Base-by-base conservation (phyloP, 1,284 basidiomycete genomes). In the Naganishia cerealis region DNA sequence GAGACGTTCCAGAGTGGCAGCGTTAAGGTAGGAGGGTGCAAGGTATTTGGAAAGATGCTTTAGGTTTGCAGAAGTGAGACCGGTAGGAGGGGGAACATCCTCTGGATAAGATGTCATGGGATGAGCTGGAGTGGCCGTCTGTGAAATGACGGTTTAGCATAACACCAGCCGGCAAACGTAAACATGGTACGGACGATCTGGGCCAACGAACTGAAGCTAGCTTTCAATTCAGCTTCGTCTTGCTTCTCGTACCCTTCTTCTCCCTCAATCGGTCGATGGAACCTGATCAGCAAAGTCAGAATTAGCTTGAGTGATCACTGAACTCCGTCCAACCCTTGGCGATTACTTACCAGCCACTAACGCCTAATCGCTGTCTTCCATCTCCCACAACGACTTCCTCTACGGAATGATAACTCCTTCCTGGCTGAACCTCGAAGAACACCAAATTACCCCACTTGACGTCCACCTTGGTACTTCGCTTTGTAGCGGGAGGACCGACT, bases 401-500 rank as follows among this genome's bases (percentile, higher is more conserved):
- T 8, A 99, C 95, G 0, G 93, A 91, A 80, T 99, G 95, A 83
- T 98, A 98, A 75, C 93, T 97, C 78, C 86, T 85, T 0, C 95
- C 81, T 2, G 86, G 86, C 73, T 85, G 84, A 46, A 82, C 93
- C 77, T 92, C 90, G 79, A 99, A 99, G 80, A 98, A 93, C 50
- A 96, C 87, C 76, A 97, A 94, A 74, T 98, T 94, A 76, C 97
- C 96, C 93, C 94, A 98, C 73, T 88, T 88, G 15, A 78, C 79
- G 43, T 76, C 75, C 10, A 79, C 74, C 67, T 76, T 75, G n/a
- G 70, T 68, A 29, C 70, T 68, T 21, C 76, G 68, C 72, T 79
- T 81, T 6, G 75, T 73, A 1, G 73, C 77, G 1, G 78, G 79
- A 18, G 78, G 72, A 8, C 79, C 79, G 38, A 78, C 76, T 61